phyloP scores from a whole-genome alignment of 106 monocot genomes.

The Platanthera guangdongensis region DNA sequence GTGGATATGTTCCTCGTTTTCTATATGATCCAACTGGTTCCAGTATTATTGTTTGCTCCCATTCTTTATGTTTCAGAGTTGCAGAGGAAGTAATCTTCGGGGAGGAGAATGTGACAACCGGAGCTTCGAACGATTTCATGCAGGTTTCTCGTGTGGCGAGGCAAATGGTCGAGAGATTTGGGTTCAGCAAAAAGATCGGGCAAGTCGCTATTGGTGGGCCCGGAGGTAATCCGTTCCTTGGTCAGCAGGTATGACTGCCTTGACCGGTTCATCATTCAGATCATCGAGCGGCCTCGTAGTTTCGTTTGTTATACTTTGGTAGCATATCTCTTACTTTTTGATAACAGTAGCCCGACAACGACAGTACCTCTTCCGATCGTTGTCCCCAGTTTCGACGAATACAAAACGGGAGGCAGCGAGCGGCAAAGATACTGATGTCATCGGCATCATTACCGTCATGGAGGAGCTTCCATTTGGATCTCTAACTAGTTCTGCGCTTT shows the following conservation, averaged over 20 bases:
- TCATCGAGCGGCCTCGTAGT: too few species aligned
- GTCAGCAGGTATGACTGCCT: constrained; percentile 97
- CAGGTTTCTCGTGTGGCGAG: constrained; percentile 96
- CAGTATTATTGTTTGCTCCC: neutral
- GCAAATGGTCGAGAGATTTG: constrained; percentile 98
- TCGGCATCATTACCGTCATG: neutral
- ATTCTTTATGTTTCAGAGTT: constrained; percentile 44
- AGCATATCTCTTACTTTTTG: too few species aligned
- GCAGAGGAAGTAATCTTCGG: constrained; percentile 99
- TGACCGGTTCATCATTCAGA: neutral
- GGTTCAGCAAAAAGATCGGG: constrained; percentile 95
- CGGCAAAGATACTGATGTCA: neutral
- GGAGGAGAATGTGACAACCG: constrained; percentile 91
- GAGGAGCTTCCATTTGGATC: neutral
- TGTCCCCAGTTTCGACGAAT: too few species aligned
- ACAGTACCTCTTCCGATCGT: too few species aligned
- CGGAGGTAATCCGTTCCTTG: constrained; percentile 95
- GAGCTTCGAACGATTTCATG: constrained; percentile 99
- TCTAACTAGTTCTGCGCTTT: neutral
- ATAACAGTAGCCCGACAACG: too few species aligned
- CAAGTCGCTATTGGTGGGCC: constrained; percentile 84
- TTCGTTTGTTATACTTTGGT: too few species aligned
- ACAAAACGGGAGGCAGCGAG: too few species aligned
- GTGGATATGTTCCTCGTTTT: neutral
- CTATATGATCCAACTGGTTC: neutral